phyloP scores from a whole-genome alignment of 495 filamentous ascomycete genomes.

The Aspergillus biplanus region DNA sequence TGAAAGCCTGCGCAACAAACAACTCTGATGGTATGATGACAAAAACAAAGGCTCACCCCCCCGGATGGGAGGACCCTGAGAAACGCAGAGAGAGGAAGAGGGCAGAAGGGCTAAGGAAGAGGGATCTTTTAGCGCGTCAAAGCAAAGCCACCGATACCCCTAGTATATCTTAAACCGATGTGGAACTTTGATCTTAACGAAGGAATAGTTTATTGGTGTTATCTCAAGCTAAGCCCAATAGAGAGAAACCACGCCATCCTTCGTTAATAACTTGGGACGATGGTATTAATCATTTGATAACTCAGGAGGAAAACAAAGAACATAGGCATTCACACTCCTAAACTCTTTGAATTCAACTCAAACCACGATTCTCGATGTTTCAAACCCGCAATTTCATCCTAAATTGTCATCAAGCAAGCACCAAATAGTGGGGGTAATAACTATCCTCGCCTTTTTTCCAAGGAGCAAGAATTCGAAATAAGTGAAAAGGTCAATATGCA shows the following conservation, averaged over 20 bases:
- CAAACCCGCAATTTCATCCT: slow-evolving; percentile 6
- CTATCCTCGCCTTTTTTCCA: slow-evolving; percentile 2
- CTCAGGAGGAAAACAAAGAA: not conserved
- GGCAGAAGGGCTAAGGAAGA: slow-evolving; percentile 60
- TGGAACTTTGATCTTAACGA: slow-evolving; percentile 8
- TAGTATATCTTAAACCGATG: slow-evolving; percentile 10
- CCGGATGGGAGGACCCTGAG: slow-evolving; percentile 61
- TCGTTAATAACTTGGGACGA: not conserved
- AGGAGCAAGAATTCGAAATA: slow-evolving; percentile 1
- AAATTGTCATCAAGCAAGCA: slow-evolving; percentile 5
- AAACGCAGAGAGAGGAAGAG: slow-evolving; percentile 62
- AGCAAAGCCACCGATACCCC: not conserved
- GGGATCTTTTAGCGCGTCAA: slow-evolving; percentile 33
- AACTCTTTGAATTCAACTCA: not conserved
- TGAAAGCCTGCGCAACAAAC: slow-evolving; percentile 27
- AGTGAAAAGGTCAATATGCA: slow-evolving; percentile 9
- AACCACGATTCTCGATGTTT: not conserved
- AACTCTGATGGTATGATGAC: slow-evolving; percentile 19
- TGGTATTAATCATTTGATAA: not conserved
- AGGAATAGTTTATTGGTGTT: not conserved
- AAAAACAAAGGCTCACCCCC: slow-evolving; percentile 29
- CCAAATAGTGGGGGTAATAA: not conserved
- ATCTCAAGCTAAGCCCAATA: not conserved
- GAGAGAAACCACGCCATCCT: no score
- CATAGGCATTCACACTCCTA: not conserved